phyloP scores from a whole-genome alignment of 2,329 filamentous ascomycete species.

The Akanthomyces uredinophilus region DNA sequence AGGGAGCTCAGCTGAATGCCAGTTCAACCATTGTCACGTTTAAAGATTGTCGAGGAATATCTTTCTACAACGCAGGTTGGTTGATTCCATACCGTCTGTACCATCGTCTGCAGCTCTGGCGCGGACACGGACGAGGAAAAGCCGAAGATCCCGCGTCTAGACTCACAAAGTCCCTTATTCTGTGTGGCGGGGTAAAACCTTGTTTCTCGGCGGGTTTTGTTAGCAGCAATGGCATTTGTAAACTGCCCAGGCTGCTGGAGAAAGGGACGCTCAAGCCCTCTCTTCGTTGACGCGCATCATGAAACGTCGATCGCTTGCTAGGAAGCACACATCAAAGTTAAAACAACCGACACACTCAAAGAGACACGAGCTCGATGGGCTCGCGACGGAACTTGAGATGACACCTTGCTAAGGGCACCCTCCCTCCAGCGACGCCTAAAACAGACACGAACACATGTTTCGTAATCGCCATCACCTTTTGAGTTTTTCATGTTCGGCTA shows the following conservation, averaged over 20 bases:
- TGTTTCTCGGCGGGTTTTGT: conserved; percentile 2
- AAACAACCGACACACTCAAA: neutral
- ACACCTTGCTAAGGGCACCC: conserved; percentile 3
- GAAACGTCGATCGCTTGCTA: neutral
- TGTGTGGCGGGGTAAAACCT: conserved; percentile 4
- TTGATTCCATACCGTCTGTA: neutral
- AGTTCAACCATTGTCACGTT: neutral
- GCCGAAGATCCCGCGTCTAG: no score
- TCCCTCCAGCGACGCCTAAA: neutral
- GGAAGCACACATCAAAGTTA: neutral
- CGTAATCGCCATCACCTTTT: neutral
- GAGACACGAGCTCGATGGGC: neutral
- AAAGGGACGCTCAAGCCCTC: neutral
- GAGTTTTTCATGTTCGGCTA: neutral
- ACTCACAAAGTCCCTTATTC: neutral
- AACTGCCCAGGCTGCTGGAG: neutral
- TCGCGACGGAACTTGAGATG: neutral
- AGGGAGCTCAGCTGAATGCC: neutral
- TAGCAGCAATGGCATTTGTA: neutral
- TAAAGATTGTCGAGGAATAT: neutral
- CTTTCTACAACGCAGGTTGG: neutral
- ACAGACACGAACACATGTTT: neutral
- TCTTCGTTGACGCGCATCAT: neutral
- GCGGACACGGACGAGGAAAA: no score
- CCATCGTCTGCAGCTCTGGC: neutral